phyloP scores from a whole-genome alignment of 1,139 yeast genomes.

The Keqinozyma sinolaborantium region DNA sequence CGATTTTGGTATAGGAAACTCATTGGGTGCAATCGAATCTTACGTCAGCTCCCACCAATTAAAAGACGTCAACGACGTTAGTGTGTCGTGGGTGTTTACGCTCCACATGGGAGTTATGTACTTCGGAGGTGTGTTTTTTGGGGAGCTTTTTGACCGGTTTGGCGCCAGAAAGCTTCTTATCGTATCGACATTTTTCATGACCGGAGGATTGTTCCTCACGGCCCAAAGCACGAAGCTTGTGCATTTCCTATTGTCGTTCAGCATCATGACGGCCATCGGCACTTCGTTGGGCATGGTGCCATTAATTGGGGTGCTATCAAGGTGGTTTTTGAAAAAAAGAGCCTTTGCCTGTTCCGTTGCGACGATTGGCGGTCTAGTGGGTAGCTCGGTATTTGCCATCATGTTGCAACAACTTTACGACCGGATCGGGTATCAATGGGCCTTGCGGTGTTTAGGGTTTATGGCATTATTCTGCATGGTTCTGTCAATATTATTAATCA shows the following conservation, averaged over 20 bases:
- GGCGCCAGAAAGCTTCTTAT: slow-evolving; percentile 50
- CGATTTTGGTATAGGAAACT: slow-evolving; percentile 61
- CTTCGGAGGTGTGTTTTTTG: slow-evolving; percentile 56
- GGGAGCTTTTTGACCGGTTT: slow-evolving; percentile 55
- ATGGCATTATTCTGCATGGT: slow-evolving; percentile 38
- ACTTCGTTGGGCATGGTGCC: slow-evolving; percentile 59
- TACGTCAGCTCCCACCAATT: slow-evolving; percentile 53
- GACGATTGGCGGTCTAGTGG: slow-evolving; percentile 60
- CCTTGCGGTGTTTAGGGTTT: slow-evolving; percentile 54
- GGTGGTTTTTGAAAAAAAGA: slow-evolving; percentile 55
- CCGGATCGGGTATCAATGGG: slow-evolving; percentile 57
- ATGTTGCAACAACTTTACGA: slow-evolving; percentile 46
- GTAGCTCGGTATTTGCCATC: slow-evolving; percentile 58
- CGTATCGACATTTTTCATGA: slow-evolving; percentile 42
- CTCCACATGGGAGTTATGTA: slow-evolving; percentile 53
- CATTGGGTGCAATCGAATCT: slow-evolving; percentile 60
- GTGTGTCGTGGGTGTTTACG: slow-evolving; percentile 64
- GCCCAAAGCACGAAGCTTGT: slow-evolving; percentile 50
- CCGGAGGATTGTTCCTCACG: slow-evolving; percentile 48
- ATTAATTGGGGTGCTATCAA: slow-evolving; percentile 55
- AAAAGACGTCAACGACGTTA: slow-evolving; percentile 32
- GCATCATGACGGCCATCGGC: slow-evolving; percentile 55
- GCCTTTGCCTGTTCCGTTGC: slow-evolving; percentile 57
- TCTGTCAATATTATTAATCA: slow-evolving; percentile 37
- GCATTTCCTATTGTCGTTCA: slow-evolving; percentile 60